Evolutionary conservation across 129 eudicot genomes (phyloP).

Genomic region (Rutidosis leptorrhynchoides): DNA sequence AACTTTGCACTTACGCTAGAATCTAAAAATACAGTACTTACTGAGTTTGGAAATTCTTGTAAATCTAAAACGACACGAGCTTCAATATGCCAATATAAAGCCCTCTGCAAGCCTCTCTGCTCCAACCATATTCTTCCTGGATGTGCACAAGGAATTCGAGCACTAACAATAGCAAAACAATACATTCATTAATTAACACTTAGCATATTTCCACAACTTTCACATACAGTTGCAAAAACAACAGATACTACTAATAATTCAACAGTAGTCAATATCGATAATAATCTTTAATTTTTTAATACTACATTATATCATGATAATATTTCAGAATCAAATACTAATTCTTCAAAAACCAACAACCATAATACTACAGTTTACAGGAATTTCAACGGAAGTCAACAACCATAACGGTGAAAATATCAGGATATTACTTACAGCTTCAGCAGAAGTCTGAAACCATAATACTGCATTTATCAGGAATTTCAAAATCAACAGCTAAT

Average conservation of each 20-base stretch:
- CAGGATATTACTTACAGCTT: no score
- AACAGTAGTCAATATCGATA: background rate
- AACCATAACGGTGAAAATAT: no score
- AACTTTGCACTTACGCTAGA: slow-evolving; percentile 3
- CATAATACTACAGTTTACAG: no score
- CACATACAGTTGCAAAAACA: background rate
- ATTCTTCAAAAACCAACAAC: no score
- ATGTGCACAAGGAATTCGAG: slow-evolving; percentile 83
- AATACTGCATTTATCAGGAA: background rate
- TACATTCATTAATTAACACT: background rate
- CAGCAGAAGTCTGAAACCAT: no score
- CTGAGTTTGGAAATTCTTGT: slow-evolving; percentile 72
- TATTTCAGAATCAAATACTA: background rate
- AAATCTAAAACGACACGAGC: slow-evolving; percentile 98
- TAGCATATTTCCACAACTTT: background rate
- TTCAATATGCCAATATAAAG: slow-evolving; percentile 94
- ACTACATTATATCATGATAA: background rate
- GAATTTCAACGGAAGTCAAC: no score
- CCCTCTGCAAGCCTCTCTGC: slow-evolving; percentile 90
- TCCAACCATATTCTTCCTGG: slow-evolving; percentile 98
- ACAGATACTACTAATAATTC: background rate
- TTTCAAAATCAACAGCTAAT: no score
- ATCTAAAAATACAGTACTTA: slow-evolving; percentile 36
- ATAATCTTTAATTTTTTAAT: no score
- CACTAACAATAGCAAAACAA: slow-evolving; percentile 40